These are phyloP conservation scores for Plasmodium fragile DNA, from an alignment of 169 alveolate species.

Conservation along the genomic window DNA sequence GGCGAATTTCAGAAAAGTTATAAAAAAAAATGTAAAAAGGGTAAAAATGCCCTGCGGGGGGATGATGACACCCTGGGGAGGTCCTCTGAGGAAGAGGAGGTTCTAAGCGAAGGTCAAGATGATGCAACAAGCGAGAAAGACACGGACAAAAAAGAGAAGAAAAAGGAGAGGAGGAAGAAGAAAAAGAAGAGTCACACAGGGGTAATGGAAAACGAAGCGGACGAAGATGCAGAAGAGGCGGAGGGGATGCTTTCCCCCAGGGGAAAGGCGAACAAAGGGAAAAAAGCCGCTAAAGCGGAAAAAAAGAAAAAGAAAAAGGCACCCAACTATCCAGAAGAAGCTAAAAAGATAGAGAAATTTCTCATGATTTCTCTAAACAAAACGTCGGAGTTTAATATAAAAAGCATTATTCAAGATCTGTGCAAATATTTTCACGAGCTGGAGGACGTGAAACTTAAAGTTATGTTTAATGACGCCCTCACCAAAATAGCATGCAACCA, in stretches of 20 bases:
- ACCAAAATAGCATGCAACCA: constrained; percentile 19
- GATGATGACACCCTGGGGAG: background rate
- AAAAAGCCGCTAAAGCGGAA: constrained; percentile 9
- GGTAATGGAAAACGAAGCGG: background rate
- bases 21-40: background rate
- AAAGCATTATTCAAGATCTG: constrained; percentile 55
- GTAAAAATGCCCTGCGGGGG: background rate
- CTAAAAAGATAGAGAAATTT: constrained; percentile 62
- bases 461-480: constrained; percentile 10
- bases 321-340: constrained; percentile 12
- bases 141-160: constrained; percentile 22
- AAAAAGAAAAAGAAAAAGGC: constrained; percentile 12
- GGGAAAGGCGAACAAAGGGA: background rate
- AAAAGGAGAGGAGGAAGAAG: constrained; percentile 12
- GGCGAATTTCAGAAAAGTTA: constrained; percentile 46
- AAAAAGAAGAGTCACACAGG: background rate
- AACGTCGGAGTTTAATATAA: constrained; percentile 72
- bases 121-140: background rate
- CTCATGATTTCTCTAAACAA: constrained; percentile 42
- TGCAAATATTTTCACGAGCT: constrained; percentile 64
- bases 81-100: background rate
- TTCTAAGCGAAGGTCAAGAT: background rate
- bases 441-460: constrained; percentile 8
- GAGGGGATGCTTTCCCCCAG: background rate
- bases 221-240: background rate